Conservation (phyloP, 805 yeast genomes). For the Kodamaea restingae region DNA sequence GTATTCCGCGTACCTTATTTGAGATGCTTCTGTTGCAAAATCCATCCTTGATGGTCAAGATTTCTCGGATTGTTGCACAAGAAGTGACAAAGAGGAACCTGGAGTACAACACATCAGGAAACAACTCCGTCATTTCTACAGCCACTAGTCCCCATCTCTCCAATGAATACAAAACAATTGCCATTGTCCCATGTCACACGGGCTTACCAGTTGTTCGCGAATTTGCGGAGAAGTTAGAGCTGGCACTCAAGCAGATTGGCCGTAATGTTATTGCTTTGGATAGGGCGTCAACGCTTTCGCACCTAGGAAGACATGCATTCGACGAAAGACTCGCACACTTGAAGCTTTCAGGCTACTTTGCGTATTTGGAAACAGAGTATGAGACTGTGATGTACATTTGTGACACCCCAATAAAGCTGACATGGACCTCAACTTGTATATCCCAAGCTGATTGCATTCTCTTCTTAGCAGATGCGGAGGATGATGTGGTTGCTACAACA, state of each 20-base stretch:
- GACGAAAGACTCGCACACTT: slow-evolving; percentile 74
- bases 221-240: slow-evolving; percentile 70
- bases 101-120: not conserved
- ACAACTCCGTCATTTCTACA: slow-evolving; percentile 1
- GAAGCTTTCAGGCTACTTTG: slow-evolving; percentile 83
- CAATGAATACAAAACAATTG: slow-evolving; percentile 71
- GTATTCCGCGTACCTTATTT: slow-evolving; percentile 86
- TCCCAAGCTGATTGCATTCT: slow-evolving; percentile 95
- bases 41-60: slow-evolving; percentile 88
- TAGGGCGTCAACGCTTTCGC: slow-evolving; percentile 73
- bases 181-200: slow-evolving; percentile 71
- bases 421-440: slow-evolving; percentile 90
- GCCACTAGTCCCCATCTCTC: slow-evolving; percentile 26
- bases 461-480: slow-evolving; percentile 77
- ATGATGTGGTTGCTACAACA: slow-evolving; percentile 51
- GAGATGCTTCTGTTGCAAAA: slow-evolving; percentile 78
- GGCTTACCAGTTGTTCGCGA: slow-evolving; percentile 79
- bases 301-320: slow-evolving; percentile 89
- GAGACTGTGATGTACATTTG: slow-evolving; percentile 88
- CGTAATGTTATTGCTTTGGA: slow-evolving; percentile 74
- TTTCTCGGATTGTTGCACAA: slow-evolving; percentile 80
- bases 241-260: slow-evolving; percentile 70
- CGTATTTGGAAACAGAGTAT: slow-evolving; percentile 84
- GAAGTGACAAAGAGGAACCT: slow-evolving; percentile 23
- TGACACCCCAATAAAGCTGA: slow-evolving; percentile 75